phyloP scores from a whole-genome alignment of 2,329 filamentous ascomycete genomes.

The Didymella lethalis region DNA sequence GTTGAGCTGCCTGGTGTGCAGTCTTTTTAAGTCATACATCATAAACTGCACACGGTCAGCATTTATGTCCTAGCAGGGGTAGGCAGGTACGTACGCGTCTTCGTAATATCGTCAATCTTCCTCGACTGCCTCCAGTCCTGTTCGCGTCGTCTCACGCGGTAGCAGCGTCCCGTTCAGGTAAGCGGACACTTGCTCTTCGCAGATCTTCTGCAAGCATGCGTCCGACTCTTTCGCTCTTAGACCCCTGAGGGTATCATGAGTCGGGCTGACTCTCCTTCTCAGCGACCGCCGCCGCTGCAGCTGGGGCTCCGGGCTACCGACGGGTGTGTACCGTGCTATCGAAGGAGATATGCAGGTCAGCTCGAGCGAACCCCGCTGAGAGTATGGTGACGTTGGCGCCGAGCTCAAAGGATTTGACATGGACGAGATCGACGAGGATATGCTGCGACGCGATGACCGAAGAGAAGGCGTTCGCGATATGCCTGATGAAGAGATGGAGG shows the following conservation, averaged over 20 bases:
- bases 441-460: slow-evolving; percentile 12
- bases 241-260: slow-evolving; percentile 39
- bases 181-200: slow-evolving; percentile 40
- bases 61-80: background rate
- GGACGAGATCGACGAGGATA: slow-evolving; percentile 14
- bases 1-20: background rate
- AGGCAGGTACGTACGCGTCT: background rate
- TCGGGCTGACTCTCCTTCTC: slow-evolving; percentile 22
- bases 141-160: background rate
- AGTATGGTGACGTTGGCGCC: slow-evolving; percentile 13
- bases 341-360: slow-evolving; percentile 16
- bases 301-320: slow-evolving; percentile 21
- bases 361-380: slow-evolving; percentile 10
- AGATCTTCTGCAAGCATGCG: slow-evolving; percentile 42
- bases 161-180: slow-evolving; percentile 43
- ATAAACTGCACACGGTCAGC: slow-evolving; percentile 1
- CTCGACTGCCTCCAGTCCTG: background rate
- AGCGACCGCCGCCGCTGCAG: slow-evolving; percentile 24
- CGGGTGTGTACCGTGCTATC: slow-evolving; percentile 13
- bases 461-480: slow-evolving; percentile 11
- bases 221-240: slow-evolving; percentile 48
- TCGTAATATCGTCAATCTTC: background rate
- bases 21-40: slow-evolving; percentile 1
- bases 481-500: slow-evolving; percentile 16
- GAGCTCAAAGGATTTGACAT: slow-evolving; percentile 11